phyloP scores from a whole-genome alignment of 331 rosid species.

The Cucumis variabilis region DNA sequence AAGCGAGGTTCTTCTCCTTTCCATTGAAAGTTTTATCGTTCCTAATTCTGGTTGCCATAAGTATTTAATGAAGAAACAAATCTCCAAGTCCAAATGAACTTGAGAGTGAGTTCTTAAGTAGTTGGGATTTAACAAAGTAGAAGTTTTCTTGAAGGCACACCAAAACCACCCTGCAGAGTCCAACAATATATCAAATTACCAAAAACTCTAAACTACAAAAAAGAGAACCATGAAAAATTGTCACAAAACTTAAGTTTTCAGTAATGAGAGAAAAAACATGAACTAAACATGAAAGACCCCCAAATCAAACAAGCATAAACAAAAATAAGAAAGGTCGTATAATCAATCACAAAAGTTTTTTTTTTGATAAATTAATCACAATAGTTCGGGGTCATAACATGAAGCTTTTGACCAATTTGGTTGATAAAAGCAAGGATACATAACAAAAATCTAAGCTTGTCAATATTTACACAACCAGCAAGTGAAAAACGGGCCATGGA shows the following conservation, averaged over 20 bases:
- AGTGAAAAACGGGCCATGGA: neutral
- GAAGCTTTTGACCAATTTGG: neutral
- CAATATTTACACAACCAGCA: neutral
- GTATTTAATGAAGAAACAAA: neutral
- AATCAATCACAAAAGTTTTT: neutral
- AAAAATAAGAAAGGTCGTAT: neutral
- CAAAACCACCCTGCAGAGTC: conserved; percentile 46
- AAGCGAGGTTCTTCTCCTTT: neutral
- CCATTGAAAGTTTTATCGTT: no score
- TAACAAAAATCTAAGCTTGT: neutral
- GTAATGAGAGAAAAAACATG: neutral
- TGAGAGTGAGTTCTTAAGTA: neutral
- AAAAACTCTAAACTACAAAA: neutral
- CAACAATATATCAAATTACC: conserved; percentile 41
- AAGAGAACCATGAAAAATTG: neutral
- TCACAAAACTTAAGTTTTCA: conserved; percentile 9
- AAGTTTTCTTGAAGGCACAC: conserved; percentile 37
- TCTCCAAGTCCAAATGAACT: neutral
- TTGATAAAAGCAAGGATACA: conserved; percentile 1
- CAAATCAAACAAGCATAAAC: neutral
- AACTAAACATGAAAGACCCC: neutral
- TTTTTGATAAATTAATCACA: neutral
- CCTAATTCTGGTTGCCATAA: neutral
- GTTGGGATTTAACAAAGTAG: conserved; percentile 1
- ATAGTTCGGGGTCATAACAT: neutral